These are phyloP conservation scores for sorghum (Sorghum bicolor) DNA, from an alignment of 176 grass and related monocot species.

Conservation along the genomic window DNA sequence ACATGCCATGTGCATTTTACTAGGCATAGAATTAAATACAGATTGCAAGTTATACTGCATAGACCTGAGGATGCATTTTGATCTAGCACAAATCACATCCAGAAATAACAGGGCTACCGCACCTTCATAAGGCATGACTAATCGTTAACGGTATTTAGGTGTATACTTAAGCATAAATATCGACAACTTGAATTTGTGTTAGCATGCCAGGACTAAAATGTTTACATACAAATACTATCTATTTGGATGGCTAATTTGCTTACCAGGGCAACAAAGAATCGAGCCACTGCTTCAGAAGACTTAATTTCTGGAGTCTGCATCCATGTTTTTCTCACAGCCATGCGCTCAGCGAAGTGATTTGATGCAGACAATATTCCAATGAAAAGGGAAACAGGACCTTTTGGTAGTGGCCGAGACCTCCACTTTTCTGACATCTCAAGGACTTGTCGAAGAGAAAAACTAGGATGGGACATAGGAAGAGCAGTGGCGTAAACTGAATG, in stretches of 20 bases:
- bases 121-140: not conserved
- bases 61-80: constrained; percentile 1
- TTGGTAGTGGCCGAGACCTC: constrained; percentile 59
- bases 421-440: constrained; percentile 97
- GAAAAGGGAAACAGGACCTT: constrained; percentile 69
- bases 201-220: not conserved
- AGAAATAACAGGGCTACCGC: not conserved
- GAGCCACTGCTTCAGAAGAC: constrained; percentile 68
- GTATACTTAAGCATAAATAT: not conserved
- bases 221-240: not conserved
- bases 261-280: constrained; percentile 99
- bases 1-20: constrained; percentile 14
- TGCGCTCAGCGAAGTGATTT: constrained; percentile 96
- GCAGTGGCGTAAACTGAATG: constrained; percentile 90
- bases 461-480: constrained; percentile 86
- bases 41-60: constrained; percentile 1
- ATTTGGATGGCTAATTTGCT: constrained; percentile 39
- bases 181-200: not conserved
- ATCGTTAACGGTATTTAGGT: not conserved
- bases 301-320: constrained; percentile 83
- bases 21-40: constrained; percentile 13
- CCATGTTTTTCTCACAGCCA: constrained; percentile 98
- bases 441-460: constrained; percentile 91
- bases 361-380: constrained; percentile 89
- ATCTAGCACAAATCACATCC: not conserved